Conservation (phyloP, 2,329 filamentous ascomycete species). For the Colletotrichum sp. region DNA sequence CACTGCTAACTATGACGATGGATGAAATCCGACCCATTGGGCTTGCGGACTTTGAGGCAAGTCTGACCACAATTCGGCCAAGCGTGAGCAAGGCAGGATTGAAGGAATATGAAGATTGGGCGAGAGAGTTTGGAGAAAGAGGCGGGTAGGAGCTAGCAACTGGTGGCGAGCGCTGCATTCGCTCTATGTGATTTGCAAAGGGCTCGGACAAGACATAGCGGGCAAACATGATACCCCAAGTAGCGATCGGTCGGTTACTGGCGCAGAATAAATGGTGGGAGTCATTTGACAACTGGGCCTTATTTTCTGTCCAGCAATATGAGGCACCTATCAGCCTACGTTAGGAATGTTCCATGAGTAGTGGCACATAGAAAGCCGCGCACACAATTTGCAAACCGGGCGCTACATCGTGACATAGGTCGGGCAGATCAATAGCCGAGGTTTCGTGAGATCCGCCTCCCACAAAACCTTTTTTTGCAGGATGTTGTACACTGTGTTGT, state of each 20-base stretch:
- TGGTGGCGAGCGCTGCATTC: neutral
- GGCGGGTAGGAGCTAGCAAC: slow-evolving; percentile 63
- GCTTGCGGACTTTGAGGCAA: slow-evolving; percentile 82
- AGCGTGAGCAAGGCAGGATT: slow-evolving; percentile 87
- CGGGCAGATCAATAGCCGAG: neutral
- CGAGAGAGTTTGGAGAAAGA: slow-evolving; percentile 88
- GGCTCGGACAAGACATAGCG: neutral
- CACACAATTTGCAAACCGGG: neutral
- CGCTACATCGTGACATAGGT: neutral
- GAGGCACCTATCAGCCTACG: neutral
- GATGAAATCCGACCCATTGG: slow-evolving; percentile 91
- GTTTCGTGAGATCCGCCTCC: neutral
- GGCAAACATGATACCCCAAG: neutral
- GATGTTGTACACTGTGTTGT: neutral
- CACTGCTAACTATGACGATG: slow-evolving; percentile 87
- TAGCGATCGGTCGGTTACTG: neutral
- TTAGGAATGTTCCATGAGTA: neutral
- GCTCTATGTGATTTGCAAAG: neutral
- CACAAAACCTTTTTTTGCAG: neutral
- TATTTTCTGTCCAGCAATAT: neutral
- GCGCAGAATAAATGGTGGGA: neutral
- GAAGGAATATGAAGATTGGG: slow-evolving; percentile 93
- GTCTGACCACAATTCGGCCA: slow-evolving; percentile 83
- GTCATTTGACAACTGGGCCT: neutral
- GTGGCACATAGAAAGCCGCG: neutral